These are phyloP conservation scores for Neurospora intermedia DNA, from an alignment of 495 filamentous ascomycete species.

Conservation along the genomic window DNA sequence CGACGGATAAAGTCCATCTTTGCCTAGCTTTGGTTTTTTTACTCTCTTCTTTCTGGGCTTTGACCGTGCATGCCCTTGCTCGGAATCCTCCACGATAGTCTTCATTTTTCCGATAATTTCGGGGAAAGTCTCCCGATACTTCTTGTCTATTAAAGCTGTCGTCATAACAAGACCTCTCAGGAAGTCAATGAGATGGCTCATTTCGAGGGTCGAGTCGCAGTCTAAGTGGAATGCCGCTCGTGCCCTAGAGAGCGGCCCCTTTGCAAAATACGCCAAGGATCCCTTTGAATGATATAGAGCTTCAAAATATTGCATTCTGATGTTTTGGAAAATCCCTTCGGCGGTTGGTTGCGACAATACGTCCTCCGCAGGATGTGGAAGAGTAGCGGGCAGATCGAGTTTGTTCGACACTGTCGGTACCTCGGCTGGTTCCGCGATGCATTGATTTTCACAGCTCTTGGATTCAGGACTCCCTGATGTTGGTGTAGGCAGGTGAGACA, in stretches of 20 bases:
- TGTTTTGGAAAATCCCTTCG: constrained; percentile 53
- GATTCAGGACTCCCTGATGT: background rate
- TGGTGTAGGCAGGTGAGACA: constrained; percentile 4
- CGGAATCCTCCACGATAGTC: constrained; percentile 44
- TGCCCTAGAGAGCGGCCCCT: constrained; percentile 85
- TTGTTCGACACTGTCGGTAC: constrained; percentile 1
- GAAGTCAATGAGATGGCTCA: constrained; percentile 52
- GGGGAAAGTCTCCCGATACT: constrained; percentile 71
- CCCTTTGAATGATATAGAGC: constrained; percentile 89
- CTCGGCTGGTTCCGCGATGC: background rate
- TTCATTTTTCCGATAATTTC: constrained; percentile 54
- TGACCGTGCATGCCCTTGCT: constrained; percentile 36
- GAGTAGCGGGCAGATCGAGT: background rate
- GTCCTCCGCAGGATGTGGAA: constrained; percentile 9
- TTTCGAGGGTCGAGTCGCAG: constrained; percentile 40
- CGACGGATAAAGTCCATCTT: constrained; percentile 62
- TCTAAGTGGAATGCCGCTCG: constrained; percentile 62
- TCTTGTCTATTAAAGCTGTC: constrained; percentile 70
- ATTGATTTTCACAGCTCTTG: background rate
- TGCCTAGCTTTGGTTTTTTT: constrained; percentile 63
- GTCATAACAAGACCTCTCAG: constrained; percentile 61
- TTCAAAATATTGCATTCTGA: constrained; percentile 72
- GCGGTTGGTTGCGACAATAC: constrained; percentile 39
- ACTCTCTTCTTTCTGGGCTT: constrained; percentile 47
- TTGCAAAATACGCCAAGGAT: constrained; percentile 92